phyloP scores from a whole-genome alignment of 805 yeast genomes.

The Suhomyces sp. region DNA sequence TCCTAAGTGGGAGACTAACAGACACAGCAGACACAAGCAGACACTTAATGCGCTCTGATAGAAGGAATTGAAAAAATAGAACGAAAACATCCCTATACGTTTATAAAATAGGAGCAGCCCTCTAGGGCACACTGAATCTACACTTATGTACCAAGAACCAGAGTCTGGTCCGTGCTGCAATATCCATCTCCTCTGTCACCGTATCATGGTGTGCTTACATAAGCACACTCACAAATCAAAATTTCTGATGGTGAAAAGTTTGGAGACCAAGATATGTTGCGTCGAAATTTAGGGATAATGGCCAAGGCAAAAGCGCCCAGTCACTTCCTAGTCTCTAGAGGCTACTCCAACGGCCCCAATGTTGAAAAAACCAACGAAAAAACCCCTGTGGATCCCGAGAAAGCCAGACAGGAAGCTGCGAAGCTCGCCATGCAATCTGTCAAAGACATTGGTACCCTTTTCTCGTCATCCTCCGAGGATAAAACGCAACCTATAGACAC shows the following conservation, averaged over 20 bases:
- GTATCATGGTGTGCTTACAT: background rate
- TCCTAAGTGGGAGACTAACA: too few relatives aligned
- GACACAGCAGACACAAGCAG: too few relatives aligned
- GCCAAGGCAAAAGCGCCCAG: background rate
- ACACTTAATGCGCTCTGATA: too few relatives aligned
- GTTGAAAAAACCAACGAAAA: background rate
- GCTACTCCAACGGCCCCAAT: background rate
- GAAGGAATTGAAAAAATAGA: too few relatives aligned
- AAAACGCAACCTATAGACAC: slow-evolving; percentile 48
- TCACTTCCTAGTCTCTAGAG: background rate
- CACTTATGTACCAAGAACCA: too few relatives aligned
- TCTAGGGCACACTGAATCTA: too few relatives aligned
- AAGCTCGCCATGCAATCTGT: slow-evolving; percentile 37
- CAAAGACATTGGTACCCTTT: slow-evolving; percentile 38
- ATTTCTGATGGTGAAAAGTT: background rate
- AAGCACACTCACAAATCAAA: background rate
- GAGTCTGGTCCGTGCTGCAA: too few relatives aligned
- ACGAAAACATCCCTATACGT: too few relatives aligned
- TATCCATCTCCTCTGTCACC: background rate
- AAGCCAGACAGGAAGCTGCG: slow-evolving; percentile 29
- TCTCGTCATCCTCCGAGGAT: slow-evolving; percentile 35
- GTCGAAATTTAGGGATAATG: background rate
- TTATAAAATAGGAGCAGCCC: too few relatives aligned
- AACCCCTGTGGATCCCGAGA: background rate
- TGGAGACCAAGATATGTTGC: background rate